Percentiles rank a stretch among this genome's conserved stretches.
These are phyloP conservation scores for Syzygium grande DNA, from an alignment of 345 rosid species.

Conservation along the genomic window DNA sequence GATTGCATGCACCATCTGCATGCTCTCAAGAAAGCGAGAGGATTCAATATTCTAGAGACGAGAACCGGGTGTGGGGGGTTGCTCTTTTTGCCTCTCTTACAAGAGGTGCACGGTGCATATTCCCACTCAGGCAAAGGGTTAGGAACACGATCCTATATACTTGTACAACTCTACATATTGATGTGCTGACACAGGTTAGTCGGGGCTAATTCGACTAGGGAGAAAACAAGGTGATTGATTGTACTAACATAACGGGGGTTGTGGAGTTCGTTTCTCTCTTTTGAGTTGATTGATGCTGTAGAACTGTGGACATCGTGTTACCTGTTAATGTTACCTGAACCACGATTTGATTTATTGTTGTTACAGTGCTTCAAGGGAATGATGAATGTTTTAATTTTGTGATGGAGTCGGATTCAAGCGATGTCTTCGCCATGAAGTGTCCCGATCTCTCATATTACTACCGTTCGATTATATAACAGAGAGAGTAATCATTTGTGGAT, in stretches of 20 bases:
- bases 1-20: background rate
- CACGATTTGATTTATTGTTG: background rate
- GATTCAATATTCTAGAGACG: background rate
- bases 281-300: background rate
- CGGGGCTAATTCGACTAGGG: background rate
- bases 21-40: background rate
- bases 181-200: background rate
- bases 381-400: background rate
- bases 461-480: background rate
- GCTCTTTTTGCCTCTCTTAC: background rate
- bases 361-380: background rate
- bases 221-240: background rate
- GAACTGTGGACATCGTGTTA: background rate
- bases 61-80: background rate
- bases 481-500: background rate
- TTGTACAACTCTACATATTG: background rate
- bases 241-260: background rate
- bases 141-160: background rate
- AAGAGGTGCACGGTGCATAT: background rate
- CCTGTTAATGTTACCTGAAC: background rate
- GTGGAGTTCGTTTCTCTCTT: background rate
- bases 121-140: background rate
- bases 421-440: background rate
- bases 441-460: background rate
- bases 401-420: background rate